These are phyloP conservation scores for Penicillium desertorum DNA, from an alignment of 495 filamentous ascomycete species.

Conservation along the genomic window DNA sequence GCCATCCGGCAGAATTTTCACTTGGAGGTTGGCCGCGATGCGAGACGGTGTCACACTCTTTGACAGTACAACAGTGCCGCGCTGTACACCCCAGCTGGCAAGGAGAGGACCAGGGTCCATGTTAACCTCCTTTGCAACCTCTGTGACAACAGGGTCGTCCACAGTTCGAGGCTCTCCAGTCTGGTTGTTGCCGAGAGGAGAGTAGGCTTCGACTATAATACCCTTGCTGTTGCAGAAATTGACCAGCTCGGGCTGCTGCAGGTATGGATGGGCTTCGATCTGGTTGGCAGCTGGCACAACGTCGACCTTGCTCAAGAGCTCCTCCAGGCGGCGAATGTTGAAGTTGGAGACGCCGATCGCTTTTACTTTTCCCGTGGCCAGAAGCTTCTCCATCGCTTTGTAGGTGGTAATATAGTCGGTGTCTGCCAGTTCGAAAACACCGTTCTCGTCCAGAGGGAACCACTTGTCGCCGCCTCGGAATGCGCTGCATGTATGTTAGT, in stretches of 20 bases:
- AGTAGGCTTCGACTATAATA: constrained; percentile 61
- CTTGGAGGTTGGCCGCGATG: constrained; percentile 43
- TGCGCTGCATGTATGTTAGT: constrained; percentile 17
- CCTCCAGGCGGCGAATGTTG: constrained; percentile 44
- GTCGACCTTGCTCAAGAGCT: constrained; percentile 35
- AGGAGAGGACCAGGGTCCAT: constrained; percentile 43
- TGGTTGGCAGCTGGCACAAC: constrained; percentile 57
- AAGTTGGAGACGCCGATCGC: constrained; percentile 63
- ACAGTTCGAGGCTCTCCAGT: constrained; percentile 39
- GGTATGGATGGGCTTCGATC: constrained; percentile 64
- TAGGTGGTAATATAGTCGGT: constrained; percentile 59
- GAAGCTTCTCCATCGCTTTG: constrained; percentile 60
- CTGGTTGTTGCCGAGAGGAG: constrained; percentile 54
- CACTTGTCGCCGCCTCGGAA: constrained; percentile 33
- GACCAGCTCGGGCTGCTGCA: constrained; percentile 51
- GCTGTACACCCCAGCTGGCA: constrained; percentile 50
- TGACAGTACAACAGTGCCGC: constrained; percentile 49
- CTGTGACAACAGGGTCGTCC: constrained; percentile 30
- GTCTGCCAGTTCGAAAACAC: constrained; percentile 36
- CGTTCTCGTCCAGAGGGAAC: constrained; percentile 45
- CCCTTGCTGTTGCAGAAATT: constrained; percentile 47
- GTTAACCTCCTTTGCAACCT: constrained; percentile 40
- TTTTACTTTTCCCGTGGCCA: constrained; percentile 55
- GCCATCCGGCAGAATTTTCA: constrained; percentile 31
- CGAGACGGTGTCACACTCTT: constrained; percentile 50